These are phyloP conservation scores for Beauveria rudraprayagi DNA, from an alignment of 2,329 filamentous ascomycete species.

Conservation along the genomic window DNA sequence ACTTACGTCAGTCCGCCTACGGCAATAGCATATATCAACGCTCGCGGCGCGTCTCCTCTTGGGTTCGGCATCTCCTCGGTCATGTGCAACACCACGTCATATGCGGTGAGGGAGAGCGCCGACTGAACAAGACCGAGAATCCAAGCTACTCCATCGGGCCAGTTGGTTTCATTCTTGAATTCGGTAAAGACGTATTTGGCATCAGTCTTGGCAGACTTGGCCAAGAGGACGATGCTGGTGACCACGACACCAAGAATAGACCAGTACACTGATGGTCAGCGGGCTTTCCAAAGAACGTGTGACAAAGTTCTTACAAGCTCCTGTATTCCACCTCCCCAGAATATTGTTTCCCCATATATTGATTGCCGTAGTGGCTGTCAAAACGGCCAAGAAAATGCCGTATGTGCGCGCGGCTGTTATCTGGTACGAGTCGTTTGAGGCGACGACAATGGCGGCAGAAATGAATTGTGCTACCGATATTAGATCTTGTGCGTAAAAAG, in stretches of 20 bases:
- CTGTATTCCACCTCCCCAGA: constrained; percentile 33
- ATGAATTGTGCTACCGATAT: constrained; percentile 31
- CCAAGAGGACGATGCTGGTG: constrained; percentile 35
- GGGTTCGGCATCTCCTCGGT: constrained; percentile 39
- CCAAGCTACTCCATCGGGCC: constrained; percentile 39
- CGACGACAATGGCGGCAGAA: constrained; percentile 32
- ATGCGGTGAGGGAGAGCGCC: constrained; percentile 29
- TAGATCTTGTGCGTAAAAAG: not conserved
- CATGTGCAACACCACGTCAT: constrained; percentile 37
- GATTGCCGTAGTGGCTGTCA: constrained; percentile 28
- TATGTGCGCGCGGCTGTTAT: constrained; percentile 33
- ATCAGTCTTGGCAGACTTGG: constrained; percentile 34
- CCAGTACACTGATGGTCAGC: constrained; percentile 28
- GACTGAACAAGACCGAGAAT: constrained; percentile 37
- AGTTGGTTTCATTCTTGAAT: constrained; percentile 37
- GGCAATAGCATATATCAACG: constrained; percentile 34
- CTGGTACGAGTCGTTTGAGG: constrained; percentile 28
- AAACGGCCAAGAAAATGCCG: constrained; percentile 32
- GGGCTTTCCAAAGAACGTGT: not conserved
- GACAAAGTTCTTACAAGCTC: constrained; percentile 23
- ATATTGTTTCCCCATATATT: constrained; percentile 35
- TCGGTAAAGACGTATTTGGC: constrained; percentile 35
- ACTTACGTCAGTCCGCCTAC: constrained; percentile 36
- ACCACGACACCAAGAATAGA: constrained; percentile 33
- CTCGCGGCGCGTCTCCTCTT: constrained; percentile 30